Base-by-base conservation (phyloP, 768 basidiomycete species). In the Xerocomus brunneocitrinus region DNA sequence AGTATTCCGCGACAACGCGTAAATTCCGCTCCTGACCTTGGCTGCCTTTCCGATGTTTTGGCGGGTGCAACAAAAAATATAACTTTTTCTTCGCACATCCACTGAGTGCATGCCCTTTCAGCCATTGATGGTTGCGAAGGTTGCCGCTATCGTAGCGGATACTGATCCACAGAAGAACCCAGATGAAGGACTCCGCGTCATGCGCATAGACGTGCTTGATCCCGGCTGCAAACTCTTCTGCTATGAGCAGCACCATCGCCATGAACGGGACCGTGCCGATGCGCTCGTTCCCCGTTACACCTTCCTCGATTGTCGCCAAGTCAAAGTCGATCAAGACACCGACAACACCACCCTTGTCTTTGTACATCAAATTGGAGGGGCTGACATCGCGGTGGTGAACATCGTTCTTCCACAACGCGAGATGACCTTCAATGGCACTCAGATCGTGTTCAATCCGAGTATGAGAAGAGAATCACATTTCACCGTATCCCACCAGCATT, bases 241-340 rank as follows among this genome's bases (percentile, higher is more conserved):
- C 6, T 40, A n/a, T 8, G 7, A 42, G 41, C 12, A 73, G 51
- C 12, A 65, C 62, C 3, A 69, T 27, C 3, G 67, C 70, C 64
- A 72, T 74, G 60, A 19, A 74, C 24, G 67, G 61, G 6, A 69
- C 38, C n/a, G 60, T 68, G 3, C 70, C 65, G 8, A 67, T 67
- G 8, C 58, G 56, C 27, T 62, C 54, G 14, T 44, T 51, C 7
- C 59, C 58, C 40, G 31, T 48, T 1, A 32, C 25, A 27, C n/a
- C 35, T 44, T 58, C 39, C n/a, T 1, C 22, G 4, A n/a, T 36
- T 47, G 46, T 50, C 32, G 63, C 53, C 24, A 71, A 55, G 56
- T 74, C 70, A 31, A 57, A 71, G 50, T 71, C 65, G 19, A 59
- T 65, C 27, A 74, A 49, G 16, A 50, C 48, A 14, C 43, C 48